phyloP scores from a whole-genome alignment of 495 filamentous ascomycete species.

The Polyplosphaeria fusca region DNA sequence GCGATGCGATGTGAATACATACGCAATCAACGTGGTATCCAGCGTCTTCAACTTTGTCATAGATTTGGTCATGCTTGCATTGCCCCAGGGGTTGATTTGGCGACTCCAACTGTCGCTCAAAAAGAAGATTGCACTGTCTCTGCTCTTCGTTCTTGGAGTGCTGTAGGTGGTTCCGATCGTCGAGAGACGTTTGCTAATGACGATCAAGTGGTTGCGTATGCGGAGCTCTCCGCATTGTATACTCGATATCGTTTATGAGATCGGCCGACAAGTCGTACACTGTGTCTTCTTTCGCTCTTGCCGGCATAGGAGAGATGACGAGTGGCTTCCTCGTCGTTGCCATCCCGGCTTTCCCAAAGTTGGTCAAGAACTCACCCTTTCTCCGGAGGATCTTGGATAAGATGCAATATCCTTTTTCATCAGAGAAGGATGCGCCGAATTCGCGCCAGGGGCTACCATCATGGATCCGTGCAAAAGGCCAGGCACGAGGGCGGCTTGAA shows the following conservation, averaged over 20 bases:
- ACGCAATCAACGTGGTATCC: neutral
- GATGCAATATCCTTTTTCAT: neutral
- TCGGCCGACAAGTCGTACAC: neutral
- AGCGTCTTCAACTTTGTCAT: neutral
- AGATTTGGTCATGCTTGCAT: constrained; percentile 3
- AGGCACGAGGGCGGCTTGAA: neutral
- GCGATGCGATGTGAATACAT: neutral
- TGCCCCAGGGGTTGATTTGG: constrained; percentile 22
- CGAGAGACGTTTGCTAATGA: neutral
- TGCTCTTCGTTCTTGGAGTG: constrained; percentile 4
- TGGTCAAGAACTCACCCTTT: neutral
- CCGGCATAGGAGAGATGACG: neutral
- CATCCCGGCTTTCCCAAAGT: neutral
- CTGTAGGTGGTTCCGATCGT: constrained; percentile 1
- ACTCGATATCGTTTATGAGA: neutral
- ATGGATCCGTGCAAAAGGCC: neutral
- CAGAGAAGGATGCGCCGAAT: neutral
- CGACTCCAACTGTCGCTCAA: neutral
- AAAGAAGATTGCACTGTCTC: neutral
- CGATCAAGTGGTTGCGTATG: constrained; percentile 1
- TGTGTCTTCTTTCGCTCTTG: neutral
- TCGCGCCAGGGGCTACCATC: neutral
- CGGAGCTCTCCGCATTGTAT: neutral
- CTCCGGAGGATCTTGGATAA: neutral
- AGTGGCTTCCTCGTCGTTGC: constrained; percentile 7